Conservation (phyloP, 441 rosid genomes). For the Populus trichocarpa region DNA sequence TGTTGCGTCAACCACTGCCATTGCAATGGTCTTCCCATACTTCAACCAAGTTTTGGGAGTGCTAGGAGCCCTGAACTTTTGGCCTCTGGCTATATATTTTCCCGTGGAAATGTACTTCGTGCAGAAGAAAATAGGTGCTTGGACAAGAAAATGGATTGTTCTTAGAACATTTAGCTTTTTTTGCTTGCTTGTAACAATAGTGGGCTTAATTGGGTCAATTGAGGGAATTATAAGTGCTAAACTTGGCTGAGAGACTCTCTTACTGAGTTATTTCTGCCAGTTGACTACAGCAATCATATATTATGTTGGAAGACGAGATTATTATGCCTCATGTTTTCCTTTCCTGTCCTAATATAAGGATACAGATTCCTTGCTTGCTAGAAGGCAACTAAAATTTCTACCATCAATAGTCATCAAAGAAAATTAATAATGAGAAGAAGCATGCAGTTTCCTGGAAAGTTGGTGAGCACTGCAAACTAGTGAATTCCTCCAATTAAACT, state of each 20-base stretch:
- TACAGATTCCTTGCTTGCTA: not conserved
- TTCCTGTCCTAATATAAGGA: not conserved
- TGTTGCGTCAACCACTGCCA: slow-evolving; percentile 52
- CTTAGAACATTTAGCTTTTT: slow-evolving; percentile 57
- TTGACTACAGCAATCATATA: not conserved
- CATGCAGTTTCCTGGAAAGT: not conserved
- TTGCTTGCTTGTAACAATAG: slow-evolving; percentile 43
- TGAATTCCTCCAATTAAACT: not conserved
- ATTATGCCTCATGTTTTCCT: not conserved
- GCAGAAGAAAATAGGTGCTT: slow-evolving; percentile 53
- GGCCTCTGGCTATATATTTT: slow-evolving; percentile 77
- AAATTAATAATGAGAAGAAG: not conserved
- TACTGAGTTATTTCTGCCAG: not conserved
- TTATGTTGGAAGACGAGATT: not conserved
- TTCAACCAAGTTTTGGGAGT: slow-evolving; percentile 76
- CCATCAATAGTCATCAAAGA: not conserved
- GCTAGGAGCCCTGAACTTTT: slow-evolving; percentile 68
- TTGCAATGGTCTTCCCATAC: slow-evolving; percentile 65
- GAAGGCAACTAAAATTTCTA: not conserved
- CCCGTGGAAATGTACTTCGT: slow-evolving; percentile 81
- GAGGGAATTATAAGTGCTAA: slow-evolving; percentile 52
- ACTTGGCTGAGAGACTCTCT: slow-evolving; percentile 20
- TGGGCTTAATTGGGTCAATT: slow-evolving; percentile 59
- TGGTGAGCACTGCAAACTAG: not conserved
- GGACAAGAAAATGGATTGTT: slow-evolving; percentile 68